Evolutionary conservation across 1,139 yeast species (phyloP).

Genomic region (Nakaseomyces delphensis): DNA sequence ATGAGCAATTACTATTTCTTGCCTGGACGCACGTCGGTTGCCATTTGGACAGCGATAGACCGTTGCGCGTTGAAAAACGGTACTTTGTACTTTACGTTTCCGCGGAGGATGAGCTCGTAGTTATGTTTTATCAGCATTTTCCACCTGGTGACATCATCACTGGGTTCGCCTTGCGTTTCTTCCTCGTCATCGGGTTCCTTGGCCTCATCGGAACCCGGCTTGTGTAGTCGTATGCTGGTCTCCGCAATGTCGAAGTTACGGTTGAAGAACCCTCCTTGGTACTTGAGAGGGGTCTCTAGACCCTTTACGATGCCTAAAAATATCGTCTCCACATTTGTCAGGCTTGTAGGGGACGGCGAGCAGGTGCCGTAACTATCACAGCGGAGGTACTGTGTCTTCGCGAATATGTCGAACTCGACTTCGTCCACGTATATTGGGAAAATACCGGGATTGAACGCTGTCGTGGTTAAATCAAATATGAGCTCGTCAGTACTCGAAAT

Average conservation of each 20-base stretch:
- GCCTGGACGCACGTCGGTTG: slow-evolving; percentile 27
- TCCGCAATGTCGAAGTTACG: slow-evolving; percentile 47
- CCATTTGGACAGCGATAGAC: slow-evolving; percentile 55
- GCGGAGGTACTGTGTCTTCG: slow-evolving; percentile 52
- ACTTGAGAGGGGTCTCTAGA: slow-evolving; percentile 65
- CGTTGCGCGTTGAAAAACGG: slow-evolving; percentile 52
- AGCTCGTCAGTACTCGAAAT: slow-evolving; percentile 79
- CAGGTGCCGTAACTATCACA: slow-evolving; percentile 14
- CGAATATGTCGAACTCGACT: slow-evolving; percentile 79
- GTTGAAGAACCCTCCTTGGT: slow-evolving; percentile 71
- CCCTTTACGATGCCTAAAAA: slow-evolving; percentile 59
- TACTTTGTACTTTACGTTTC: slow-evolving; percentile 67
- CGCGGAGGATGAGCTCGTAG: slow-evolving; percentile 77
- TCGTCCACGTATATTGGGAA: slow-evolving; percentile 55
- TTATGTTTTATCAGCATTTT: slow-evolving; percentile 66
- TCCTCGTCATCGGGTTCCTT: slow-evolving; percentile 10
- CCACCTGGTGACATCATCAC: slow-evolving; percentile 49
- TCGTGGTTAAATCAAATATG: slow-evolving; percentile 66
- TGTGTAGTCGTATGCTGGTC: slow-evolving; percentile 62
- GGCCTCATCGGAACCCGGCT: slow-evolving; percentile 61
- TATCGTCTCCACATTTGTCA: slow-evolving; percentile 45
- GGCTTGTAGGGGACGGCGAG: not conserved
- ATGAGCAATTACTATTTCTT: too few species aligned
- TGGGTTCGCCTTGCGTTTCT: not conserved
- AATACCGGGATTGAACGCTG: slow-evolving; percentile 84